These are phyloP conservation scores for Lactarius trivialis DNA, from an alignment of 768 basidiomycete genomes.

Conservation along the genomic window DNA sequence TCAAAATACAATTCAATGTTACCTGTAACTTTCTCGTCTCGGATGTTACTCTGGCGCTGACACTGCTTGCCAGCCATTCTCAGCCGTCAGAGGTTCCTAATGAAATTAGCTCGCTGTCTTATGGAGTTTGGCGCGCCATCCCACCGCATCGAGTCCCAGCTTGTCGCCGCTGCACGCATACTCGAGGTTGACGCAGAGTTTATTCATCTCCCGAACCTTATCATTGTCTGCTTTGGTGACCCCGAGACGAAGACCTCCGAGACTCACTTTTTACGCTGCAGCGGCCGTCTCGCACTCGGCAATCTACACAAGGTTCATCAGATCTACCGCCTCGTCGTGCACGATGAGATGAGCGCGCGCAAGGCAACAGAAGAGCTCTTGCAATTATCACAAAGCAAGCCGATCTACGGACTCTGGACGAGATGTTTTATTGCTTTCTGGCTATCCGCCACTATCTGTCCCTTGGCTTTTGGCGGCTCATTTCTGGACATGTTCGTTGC, in stretches of 20 bases:
- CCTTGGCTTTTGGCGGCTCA: slow-evolving; percentile 78
- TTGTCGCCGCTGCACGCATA: slow-evolving; percentile 80
- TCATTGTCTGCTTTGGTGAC: slow-evolving; percentile 87
- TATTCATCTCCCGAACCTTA: slow-evolving; percentile 74
- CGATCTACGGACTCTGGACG: slow-evolving; percentile 55
- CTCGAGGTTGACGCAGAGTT: slow-evolving; percentile 91
- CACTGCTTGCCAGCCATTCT: slow-evolving; percentile 52
- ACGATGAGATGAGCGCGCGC: slow-evolving; percentile 85
- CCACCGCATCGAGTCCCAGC: slow-evolving; percentile 89
- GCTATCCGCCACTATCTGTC: slow-evolving; percentile 73
- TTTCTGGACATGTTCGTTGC: slow-evolving; percentile 84
- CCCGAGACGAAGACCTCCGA: slow-evolving; percentile 84
- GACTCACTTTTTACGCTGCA: slow-evolving; percentile 81
- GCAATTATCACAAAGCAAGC: slow-evolving; percentile 52
- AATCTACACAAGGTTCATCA: slow-evolving; percentile 78
- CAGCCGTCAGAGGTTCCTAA: slow-evolving; percentile 77
- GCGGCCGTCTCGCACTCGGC: slow-evolving; percentile 73
- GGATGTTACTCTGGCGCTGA: background rate
- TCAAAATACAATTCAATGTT: slow-evolving; percentile 69
- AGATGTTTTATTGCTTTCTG: slow-evolving; percentile 64
- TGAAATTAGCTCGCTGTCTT: slow-evolving; percentile 77
- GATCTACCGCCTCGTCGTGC: slow-evolving; percentile 82
- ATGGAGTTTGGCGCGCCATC: slow-evolving; percentile 93
- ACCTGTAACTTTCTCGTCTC: slow-evolving; percentile 42
- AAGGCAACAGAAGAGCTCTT: slow-evolving; percentile 61